Conservation (phyloP, 345 rosid species). For the Arabidopsis suecica region DNA sequence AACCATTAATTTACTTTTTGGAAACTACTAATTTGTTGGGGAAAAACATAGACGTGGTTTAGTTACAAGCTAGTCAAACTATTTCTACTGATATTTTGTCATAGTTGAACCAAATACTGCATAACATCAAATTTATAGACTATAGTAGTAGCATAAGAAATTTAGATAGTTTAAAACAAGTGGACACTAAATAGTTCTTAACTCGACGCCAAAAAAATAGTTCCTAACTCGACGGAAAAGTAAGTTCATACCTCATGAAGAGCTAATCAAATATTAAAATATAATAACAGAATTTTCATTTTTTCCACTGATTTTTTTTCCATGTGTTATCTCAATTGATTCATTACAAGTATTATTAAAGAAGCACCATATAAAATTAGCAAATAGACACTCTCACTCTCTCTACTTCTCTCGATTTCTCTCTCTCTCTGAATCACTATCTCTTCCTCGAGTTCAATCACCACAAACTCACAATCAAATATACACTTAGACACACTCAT, state of each 20-base stretch:
- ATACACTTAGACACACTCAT: slow-evolving; percentile 26
- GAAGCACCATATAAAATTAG: slow-evolving; percentile 35
- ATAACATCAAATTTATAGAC: too few relatives aligned
- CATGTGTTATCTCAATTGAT: slow-evolving; percentile 32
- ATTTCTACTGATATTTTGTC: background rate
- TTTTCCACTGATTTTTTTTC: slow-evolving; percentile 13
- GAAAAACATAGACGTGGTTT: background rate
- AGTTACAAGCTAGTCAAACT: slow-evolving; percentile 20
- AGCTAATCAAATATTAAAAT: slow-evolving; percentile 2
- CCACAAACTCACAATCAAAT: slow-evolving; percentile 35
- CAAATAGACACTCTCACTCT: slow-evolving; percentile 35
- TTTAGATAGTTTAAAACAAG: background rate
- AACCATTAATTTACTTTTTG: slow-evolving; percentile 4
- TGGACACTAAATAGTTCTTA: slow-evolving; percentile 3
- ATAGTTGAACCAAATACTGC: background rate
- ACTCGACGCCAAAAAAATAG: slow-evolving; percentile 26
- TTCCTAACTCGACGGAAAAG: slow-evolving; percentile 32
- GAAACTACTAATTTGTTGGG: background rate
- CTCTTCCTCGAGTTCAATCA: slow-evolving; percentile 38
- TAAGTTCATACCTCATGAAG: slow-evolving; percentile 9
- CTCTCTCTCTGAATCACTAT: slow-evolving; percentile 22
- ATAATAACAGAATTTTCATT: slow-evolving; percentile 9
- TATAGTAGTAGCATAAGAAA: background rate
- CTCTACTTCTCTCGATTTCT: slow-evolving; percentile 26
- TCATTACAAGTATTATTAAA: slow-evolving; percentile 14